Conservation (phyloP, 192 early-diverging fungal species). For the Podila epigama region DNA sequence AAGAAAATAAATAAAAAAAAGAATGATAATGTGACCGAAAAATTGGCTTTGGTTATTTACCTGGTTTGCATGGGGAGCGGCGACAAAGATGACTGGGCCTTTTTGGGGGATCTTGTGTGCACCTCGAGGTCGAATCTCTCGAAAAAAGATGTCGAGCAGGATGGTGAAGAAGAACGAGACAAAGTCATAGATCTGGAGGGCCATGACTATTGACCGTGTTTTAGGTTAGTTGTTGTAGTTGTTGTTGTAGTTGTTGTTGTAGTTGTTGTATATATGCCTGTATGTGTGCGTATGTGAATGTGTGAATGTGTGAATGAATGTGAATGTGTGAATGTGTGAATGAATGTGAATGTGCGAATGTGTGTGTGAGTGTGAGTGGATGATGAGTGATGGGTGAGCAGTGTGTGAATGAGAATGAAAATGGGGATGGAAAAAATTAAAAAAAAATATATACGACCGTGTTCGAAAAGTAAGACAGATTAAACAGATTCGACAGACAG, state of each 20-base stretch:
- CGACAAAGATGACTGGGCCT: conserved; percentile 94
- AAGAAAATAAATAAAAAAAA: background rate
- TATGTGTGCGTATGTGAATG: too few relatives aligned
- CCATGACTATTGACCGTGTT: conserved; percentile 8
- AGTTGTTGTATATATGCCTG: background rate
- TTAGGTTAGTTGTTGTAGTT: background rate
- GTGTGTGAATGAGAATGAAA: too few relatives aligned
- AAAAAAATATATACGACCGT: too few relatives aligned
- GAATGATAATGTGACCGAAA: background rate
- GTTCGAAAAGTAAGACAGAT: too few relatives aligned
- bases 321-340: too few relatives aligned
- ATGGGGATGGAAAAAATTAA: too few relatives aligned
- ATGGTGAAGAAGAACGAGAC: conserved; percentile 68
- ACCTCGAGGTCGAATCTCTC: conserved; percentile 85
- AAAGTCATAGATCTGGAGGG: conserved; percentile 66
- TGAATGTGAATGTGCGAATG: too few relatives aligned
- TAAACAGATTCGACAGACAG: too few relatives aligned
- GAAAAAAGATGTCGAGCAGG: conserved; percentile 79
- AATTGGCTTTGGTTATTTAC: conserved; percentile 30
- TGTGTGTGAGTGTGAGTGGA: too few relatives aligned
- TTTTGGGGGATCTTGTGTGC: conserved; percentile 80
- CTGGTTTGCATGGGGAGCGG: conserved; percentile 77
- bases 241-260: background rate
- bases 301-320: too few relatives aligned
- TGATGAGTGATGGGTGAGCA: too few relatives aligned